Evolutionary conservation across 257 asterid species (phyloP), one percentile per base, ranked within the genome.

Genomic region (Coffea canephora): DNA sequence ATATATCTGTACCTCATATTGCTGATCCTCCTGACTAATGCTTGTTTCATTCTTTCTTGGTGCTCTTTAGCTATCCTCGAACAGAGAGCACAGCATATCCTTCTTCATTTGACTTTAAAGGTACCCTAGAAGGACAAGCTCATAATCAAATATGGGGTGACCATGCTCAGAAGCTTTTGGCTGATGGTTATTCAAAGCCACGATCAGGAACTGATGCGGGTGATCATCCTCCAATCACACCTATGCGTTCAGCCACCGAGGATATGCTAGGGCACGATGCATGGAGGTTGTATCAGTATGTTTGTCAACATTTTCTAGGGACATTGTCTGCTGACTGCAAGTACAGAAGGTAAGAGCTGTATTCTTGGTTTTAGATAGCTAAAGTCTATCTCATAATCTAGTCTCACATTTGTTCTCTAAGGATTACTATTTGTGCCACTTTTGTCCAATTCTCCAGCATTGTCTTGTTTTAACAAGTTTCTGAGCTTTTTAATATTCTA

Each of bases 161-260:
- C 88, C 91, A 86, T 79, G 96, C 89, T 74, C 90, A 83, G 76
- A 88, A 77, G 67, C 93, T 94, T 73, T 83, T 90, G 73, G 80
- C 89, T 81, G 89, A 86, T 75, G 96, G 92, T 57, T 88, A 87
- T 85, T 82, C 71, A 70, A 92, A 88, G 86, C 98, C 98, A 2
- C 87, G 89, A n/a, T 82, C 92, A 62, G 98, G 98, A 81, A 92
- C 83, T 82, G 98, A 94, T 87, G 96, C 78, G 43, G 97, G 98
- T 41, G 98, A 94, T 84, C 98, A 94, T 83, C 98, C 98, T 83
- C 98, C 98, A 59, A 94, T 94, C 76, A 94, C 98, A 86, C 98
- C 98, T 19, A 89, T 94, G 93, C 81, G 86, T 83, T 90, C 96
- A 70, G 98, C 98, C 69, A 79, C 92, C 2, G 97, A 94, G 90